Evolutionary conservation across 495 filamentous ascomycete genomes (phyloP).

Genomic region (Peziza echinospora): DNA sequence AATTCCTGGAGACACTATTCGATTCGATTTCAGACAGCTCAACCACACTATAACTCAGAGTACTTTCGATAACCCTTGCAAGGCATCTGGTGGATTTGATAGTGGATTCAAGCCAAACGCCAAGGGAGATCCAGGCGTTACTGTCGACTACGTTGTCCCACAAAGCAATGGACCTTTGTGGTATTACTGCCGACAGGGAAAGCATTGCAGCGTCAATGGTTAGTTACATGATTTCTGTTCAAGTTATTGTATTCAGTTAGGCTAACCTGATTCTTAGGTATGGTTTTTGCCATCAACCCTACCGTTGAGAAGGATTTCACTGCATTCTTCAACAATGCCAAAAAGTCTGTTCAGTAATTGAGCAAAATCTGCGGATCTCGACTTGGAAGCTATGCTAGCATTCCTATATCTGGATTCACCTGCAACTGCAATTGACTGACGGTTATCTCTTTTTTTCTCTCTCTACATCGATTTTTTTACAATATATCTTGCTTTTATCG

Average conservation of each 20-base stretch:
- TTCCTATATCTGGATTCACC: too few relatives aligned
- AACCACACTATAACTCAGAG: constrained; percentile 56
- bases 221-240: too few relatives aligned
- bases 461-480: too few relatives aligned
- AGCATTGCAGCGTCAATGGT: constrained; percentile 23
- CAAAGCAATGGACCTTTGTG: constrained; percentile 29
- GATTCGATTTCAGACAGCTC: constrained; percentile 41
- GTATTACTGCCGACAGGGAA: constrained; percentile 35
- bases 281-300: constrained; percentile 18
- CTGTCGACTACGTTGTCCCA: constrained; percentile 26
- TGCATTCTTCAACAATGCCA: background rate
- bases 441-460: too few relatives aligned
- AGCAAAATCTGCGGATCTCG: too few relatives aligned
- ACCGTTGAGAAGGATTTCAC: background rate
- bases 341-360: too few relatives aligned
- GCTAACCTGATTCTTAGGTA: too few relatives aligned
- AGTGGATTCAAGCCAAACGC: constrained; percentile 26
- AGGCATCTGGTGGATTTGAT: constrained; percentile 21
- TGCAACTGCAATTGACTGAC: too few relatives aligned
- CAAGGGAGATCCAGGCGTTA: constrained; percentile 17
- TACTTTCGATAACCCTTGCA: constrained; percentile 40
- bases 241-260: too few relatives aligned
- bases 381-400: too few relatives aligned
- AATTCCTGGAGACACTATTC: constrained; percentile 37
- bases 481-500: too few relatives aligned